phyloP scores from a whole-genome alignment of 495 filamentous ascomycete genomes.

The Tuber borchii region DNA sequence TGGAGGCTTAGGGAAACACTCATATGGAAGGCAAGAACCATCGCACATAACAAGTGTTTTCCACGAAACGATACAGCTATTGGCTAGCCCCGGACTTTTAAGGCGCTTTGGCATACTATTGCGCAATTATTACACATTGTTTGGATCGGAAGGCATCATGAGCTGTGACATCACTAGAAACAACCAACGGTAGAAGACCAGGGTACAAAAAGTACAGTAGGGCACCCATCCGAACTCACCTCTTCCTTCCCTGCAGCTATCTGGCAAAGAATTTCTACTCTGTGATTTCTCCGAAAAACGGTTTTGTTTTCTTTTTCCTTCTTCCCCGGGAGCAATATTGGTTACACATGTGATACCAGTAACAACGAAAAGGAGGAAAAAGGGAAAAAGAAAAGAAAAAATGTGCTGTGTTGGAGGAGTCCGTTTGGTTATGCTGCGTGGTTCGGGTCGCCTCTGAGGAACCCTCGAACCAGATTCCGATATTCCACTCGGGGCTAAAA shows the following conservation, averaged over 20 bases:
- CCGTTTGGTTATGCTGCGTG: background rate
- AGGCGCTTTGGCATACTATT: background rate
- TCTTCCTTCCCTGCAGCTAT: background rate
- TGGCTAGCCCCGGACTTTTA: background rate
- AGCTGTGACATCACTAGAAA: background rate
- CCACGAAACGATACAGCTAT: background rate
- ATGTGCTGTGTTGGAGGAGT: background rate
- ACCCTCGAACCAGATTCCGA: background rate
- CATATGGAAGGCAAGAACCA: background rate
- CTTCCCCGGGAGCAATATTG: background rate
- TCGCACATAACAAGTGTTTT: background rate
- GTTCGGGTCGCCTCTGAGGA: background rate
- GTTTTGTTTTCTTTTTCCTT: background rate
- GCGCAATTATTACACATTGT: background rate
- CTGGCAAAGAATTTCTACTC: background rate
- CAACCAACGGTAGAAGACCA: background rate
- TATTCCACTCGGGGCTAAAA: background rate
- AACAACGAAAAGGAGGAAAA: background rate
- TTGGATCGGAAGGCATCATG: background rate
- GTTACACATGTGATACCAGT: background rate
- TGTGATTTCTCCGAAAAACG: background rate
- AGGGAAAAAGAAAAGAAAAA: background rate
- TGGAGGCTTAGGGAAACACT: background rate
- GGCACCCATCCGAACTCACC: slow-evolving; percentile 4
- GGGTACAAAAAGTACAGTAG: background rate